Conservation (phyloP, 345 rosid genomes). For the Turnera subulata region DNA sequence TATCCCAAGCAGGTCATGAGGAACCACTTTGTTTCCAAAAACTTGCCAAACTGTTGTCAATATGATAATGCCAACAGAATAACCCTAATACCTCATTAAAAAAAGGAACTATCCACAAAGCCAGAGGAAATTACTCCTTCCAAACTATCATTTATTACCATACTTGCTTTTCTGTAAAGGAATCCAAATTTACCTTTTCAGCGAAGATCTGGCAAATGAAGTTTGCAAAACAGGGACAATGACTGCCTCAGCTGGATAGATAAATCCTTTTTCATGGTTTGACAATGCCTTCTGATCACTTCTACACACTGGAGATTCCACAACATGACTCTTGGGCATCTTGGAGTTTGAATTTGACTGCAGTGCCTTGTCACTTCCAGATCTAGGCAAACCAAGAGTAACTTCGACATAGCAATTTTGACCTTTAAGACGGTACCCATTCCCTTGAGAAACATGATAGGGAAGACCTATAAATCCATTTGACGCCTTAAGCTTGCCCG, state of each 20-base stretch:
- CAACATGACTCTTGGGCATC: conserved; percentile 52
- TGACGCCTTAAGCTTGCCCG: conserved; percentile 53
- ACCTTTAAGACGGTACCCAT: conserved; percentile 55
- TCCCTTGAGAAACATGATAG: conserved; percentile 58
- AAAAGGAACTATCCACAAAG: too few species aligned
- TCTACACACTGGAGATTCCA: conserved; percentile 59
- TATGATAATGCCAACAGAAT: too few species aligned
- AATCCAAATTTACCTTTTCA: conserved; percentile 61
- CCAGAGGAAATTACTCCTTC: too few species aligned
- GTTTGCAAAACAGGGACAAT: conserved; percentile 86
- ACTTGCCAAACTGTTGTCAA: too few species aligned
- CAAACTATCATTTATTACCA: too few species aligned
- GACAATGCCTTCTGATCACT: conserved; percentile 49
- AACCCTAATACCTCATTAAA: too few species aligned
- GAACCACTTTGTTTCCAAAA: too few species aligned
- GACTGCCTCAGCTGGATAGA: conserved; percentile 87
- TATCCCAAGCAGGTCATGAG: too few species aligned
- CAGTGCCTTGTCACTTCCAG: conserved; percentile 39
- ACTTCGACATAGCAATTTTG: conserved; percentile 77
- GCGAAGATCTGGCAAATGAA: conserved; percentile 74
- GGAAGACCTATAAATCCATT: conserved; percentile 67
- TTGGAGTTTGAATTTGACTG: conserved; percentile 36
- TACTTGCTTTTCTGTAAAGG: too few species aligned
- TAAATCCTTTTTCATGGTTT: conserved; percentile 62
- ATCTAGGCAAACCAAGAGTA: conserved; percentile 66